Evolutionary conservation across 306 rosid species (phyloP).

Genomic region (Casuarina cunninghamiana): DNA sequence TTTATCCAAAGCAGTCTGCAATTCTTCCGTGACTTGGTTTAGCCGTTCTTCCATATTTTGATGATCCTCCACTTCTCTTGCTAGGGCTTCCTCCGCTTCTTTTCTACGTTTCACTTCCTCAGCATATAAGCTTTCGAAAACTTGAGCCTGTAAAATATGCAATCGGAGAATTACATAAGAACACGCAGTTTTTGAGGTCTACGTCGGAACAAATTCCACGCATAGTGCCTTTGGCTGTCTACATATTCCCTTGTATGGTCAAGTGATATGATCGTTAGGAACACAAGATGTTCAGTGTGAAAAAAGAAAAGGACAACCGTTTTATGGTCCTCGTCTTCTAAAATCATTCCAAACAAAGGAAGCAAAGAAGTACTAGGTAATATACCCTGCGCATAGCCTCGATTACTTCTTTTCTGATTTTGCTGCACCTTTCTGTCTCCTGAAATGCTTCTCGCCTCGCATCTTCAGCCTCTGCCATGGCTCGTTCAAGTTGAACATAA

Average conservation of each 20-base stretch:
- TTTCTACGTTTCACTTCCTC: conserved; percentile 50
- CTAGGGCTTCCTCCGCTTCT: conserved; percentile 44
- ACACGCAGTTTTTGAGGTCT: conserved; percentile 9
- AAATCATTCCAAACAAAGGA: not conserved
- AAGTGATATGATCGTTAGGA: not conserved
- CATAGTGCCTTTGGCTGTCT: conserved; percentile 4
- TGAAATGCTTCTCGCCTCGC: conserved; percentile 54
- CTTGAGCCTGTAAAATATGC: conserved; percentile 40
- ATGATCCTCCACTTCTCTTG: conserved; percentile 34
- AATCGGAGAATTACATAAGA: not conserved
- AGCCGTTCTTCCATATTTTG: conserved; percentile 32
- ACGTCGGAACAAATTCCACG: not conserved
- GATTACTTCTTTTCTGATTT: conserved; percentile 65
- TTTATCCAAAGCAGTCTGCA: conserved; percentile 30
- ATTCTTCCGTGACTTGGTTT: conserved; percentile 39
- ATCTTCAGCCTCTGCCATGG: conserved; percentile 62
- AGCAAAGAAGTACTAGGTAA: not conserved
- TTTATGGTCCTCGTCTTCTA: not conserved
- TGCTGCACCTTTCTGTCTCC: conserved; percentile 55
- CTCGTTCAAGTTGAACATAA: conserved; percentile 59
- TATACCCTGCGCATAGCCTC: conserved; percentile 63
- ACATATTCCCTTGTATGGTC: conserved; percentile 2
- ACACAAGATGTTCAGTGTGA: not conserved
- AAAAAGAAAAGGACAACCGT: not conserved
- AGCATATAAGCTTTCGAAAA: conserved; percentile 40